These are phyloP conservation scores for Teunomyces funiuensis DNA, from an alignment of 805 yeast genomes.

Conservation along the genomic window DNA sequence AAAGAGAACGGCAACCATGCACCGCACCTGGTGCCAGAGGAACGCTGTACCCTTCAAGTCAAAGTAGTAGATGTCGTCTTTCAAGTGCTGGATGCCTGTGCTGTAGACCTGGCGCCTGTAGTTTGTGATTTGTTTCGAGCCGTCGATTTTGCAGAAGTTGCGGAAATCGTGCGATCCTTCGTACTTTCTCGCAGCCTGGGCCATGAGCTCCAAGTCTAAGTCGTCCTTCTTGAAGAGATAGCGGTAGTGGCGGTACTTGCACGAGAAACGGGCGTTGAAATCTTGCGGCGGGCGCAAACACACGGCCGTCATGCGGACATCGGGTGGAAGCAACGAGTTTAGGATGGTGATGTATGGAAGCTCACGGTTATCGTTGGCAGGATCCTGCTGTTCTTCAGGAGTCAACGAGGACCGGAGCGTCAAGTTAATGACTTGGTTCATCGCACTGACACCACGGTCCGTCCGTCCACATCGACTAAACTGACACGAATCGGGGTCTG, in stretches of 20 bases:
- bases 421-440: slow-evolving; percentile 89
- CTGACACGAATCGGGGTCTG: slow-evolving; percentile 60
- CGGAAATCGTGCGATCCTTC: slow-evolving; percentile 87
- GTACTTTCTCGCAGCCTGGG: slow-evolving; percentile 58
- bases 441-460: slow-evolving; percentile 95
- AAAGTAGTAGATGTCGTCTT: slow-evolving; percentile 58
- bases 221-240: slow-evolving; percentile 62
- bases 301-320: slow-evolving; percentile 78
- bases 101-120: slow-evolving; percentile 62
- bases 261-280: slow-evolving; percentile 93
- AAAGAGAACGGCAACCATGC: slow-evolving; percentile 85
- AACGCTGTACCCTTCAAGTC: slow-evolving; percentile 88
- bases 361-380: slow-evolving; percentile 62
- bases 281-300: slow-evolving; percentile 78
- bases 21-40: slow-evolving; percentile 96
- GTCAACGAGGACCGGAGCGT: slow-evolving; percentile 68
- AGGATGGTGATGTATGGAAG: slow-evolving; percentile 73
- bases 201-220: slow-evolving; percentile 68
- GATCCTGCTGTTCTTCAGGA: slow-evolving; percentile 58
- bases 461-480: slow-evolving; percentile 95
- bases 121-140: slow-evolving; percentile 86
- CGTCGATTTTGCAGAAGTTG: slow-evolving; percentile 92
- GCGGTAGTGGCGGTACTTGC: slow-evolving; percentile 80
- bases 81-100: slow-evolving; percentile 45
- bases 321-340: slow-evolving; percentile 76